Conservation (phyloP, 352 stramenopile genomes). For the Phytophthora meadii region DNA sequence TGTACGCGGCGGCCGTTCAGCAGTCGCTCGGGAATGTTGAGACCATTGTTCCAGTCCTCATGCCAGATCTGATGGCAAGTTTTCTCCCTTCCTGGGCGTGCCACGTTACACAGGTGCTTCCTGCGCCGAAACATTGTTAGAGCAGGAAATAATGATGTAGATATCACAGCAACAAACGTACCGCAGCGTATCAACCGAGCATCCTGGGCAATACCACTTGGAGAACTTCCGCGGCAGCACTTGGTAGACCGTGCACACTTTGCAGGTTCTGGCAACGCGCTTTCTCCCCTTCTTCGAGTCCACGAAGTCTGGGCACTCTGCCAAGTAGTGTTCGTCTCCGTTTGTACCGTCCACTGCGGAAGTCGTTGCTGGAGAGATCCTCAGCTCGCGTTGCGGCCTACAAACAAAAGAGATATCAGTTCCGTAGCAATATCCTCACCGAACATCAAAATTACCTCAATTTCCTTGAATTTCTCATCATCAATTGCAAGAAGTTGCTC, state of each 20-base stretch:
- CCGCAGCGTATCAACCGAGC: conserved; percentile 1
- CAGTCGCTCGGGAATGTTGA: too few relatives aligned
- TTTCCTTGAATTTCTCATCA: not conserved
- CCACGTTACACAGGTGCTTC: too few relatives aligned
- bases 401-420: too few relatives aligned
- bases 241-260: not conserved
- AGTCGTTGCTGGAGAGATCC: not conserved
- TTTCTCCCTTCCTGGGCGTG: too few relatives aligned
- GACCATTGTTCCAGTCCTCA: too few relatives aligned
- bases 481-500: not conserved
- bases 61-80: too few relatives aligned
- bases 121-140: too few relatives aligned
- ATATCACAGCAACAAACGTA: too few relatives aligned
- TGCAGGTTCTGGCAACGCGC: not conserved
- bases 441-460: not conserved
- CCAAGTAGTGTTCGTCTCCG: not conserved
- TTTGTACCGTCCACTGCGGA: not conserved
- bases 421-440: too few relatives aligned
- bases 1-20: too few relatives aligned
- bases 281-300: not conserved
- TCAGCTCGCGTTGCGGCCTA: too few relatives aligned
- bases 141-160: too few relatives aligned
- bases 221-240: not conserved
- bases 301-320: not conserved
- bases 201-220: not conserved